Evolutionary conservation across 2,329 filamentous ascomycete species (phyloP).

Genomic region (Pseudogymnoascus sp.): DNA sequence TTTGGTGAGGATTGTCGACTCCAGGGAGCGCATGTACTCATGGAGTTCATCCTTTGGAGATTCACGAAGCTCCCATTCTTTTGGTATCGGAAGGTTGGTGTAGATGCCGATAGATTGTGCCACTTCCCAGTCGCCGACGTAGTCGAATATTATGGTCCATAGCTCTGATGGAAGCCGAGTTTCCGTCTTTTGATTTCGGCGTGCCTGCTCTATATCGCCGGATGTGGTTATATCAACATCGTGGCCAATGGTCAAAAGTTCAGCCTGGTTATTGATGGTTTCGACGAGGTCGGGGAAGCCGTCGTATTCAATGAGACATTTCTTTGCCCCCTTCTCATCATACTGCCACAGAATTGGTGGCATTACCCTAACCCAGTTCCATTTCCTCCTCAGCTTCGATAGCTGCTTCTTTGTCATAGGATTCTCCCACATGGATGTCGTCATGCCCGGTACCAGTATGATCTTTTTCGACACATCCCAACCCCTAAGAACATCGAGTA

Average conservation of each 20-base stretch:
- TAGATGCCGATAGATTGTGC: slow-evolving; percentile 74
- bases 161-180: slow-evolving; percentile 68
- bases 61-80: slow-evolving; percentile 50
- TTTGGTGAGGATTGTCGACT: slow-evolving; percentile 74
- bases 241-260: slow-evolving; percentile 65
- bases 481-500: slow-evolving; percentile 72
- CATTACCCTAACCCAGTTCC: slow-evolving; percentile 79
- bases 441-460: slow-evolving; percentile 82
- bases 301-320: slow-evolving; percentile 52
- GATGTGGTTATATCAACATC: slow-evolving; percentile 45
- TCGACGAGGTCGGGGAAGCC: slow-evolving; percentile 64
- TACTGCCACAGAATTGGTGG: slow-evolving; percentile 78
- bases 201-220: slow-evolving; percentile 35
- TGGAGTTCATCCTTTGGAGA: slow-evolving; percentile 55
- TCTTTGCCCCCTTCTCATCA: slow-evolving; percentile 40
- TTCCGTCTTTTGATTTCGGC: slow-evolving; percentile 33
- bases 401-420: slow-evolving; percentile 83
- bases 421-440: slow-evolving; percentile 80
- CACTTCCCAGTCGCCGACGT: slow-evolving; percentile 83
- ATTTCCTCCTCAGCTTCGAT: slow-evolving; percentile 72
- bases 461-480: slow-evolving; percentile 86
- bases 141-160: slow-evolving; percentile 81
- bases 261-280: slow-evolving; percentile 69
- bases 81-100: slow-evolving; percentile 65
- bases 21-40: slow-evolving; percentile 68